Percentiles rank a stretch among this genome's conserved stretches.
These are phyloP conservation scores for Dunaliella primolecta DNA, from an alignment of 139 green algal species.

Conservation along the genomic window DNA sequence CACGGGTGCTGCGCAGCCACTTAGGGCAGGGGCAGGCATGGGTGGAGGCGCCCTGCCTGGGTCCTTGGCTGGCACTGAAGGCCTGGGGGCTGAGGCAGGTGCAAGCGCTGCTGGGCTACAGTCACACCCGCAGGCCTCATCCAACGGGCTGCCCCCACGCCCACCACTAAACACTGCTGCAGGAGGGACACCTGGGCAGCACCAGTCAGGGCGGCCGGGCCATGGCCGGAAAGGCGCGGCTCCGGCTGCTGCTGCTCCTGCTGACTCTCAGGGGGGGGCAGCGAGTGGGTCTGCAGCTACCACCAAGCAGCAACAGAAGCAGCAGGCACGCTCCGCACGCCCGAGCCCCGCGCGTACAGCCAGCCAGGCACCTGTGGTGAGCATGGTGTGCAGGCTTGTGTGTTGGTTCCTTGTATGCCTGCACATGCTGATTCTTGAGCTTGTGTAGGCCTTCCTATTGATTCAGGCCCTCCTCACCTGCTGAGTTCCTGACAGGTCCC, in stretches of 20 bases:
- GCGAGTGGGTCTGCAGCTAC: not conserved
- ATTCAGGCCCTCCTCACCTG: too few species aligned
- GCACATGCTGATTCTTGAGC: too few species aligned
- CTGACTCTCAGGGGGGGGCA: too few species aligned
- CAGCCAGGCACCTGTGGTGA: not conserved
- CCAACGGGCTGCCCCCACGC: not conserved
- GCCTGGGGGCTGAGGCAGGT: not conserved
- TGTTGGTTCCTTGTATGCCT: too few species aligned
- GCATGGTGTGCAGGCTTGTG: too few species aligned
- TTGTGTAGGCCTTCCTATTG: too few species aligned
- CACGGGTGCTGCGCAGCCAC: too few species aligned
- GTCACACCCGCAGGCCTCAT: not conserved
- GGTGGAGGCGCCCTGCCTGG: too few species aligned
- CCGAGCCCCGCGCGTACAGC: not conserved
- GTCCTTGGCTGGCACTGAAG: not conserved
- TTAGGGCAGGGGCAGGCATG: too few species aligned
- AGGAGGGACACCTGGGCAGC: too few species aligned
- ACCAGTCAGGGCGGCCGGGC: too few species aligned
- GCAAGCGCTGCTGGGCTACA: not conserved
- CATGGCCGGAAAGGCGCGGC: not conserved
- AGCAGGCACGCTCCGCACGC: not conserved
- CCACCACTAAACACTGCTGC: not conserved
- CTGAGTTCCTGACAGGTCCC: too few species aligned
- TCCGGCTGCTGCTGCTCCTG: not conserved
- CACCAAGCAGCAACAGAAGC: not conserved